Evolutionary conservation across 2,329 filamentous ascomycete genomes (phyloP).

Genomic region (Triangularia verruculosa): DNA sequence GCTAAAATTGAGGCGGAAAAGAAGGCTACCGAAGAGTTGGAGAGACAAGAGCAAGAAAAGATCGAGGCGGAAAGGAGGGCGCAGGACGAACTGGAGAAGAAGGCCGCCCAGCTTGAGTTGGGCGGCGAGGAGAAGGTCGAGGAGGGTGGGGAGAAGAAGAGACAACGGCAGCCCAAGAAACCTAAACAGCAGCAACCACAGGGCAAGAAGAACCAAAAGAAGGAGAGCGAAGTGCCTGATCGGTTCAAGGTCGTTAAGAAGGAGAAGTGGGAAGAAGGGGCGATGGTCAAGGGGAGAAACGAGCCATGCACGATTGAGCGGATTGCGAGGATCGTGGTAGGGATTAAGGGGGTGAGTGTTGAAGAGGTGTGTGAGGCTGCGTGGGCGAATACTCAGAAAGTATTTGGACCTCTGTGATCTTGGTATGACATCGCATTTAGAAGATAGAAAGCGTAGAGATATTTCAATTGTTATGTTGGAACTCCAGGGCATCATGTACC

Average conservation of each 20-base stretch:
- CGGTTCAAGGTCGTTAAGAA: conserved; percentile 88
- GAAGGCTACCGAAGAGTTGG: conserved; percentile 6
- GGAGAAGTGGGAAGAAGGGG: conserved; percentile 85
- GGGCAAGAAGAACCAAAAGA: conserved; percentile 52
- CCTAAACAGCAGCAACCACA: conserved; percentile 31
- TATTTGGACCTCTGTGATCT: conserved; percentile 56
- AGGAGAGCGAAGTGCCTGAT: conserved; percentile 64
- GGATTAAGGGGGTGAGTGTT: conserved; percentile 74
- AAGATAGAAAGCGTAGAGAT: conserved; percentile 21
- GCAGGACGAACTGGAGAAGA: background rate
- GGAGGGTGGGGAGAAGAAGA: conserved; percentile 9
- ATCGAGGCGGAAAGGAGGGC: background rate
- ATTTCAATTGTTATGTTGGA: background rate
- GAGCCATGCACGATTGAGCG: conserved; percentile 84
- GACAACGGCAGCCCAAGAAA: conserved; percentile 29
- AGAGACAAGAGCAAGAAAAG: conserved; percentile 1
- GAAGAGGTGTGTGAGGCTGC: conserved; percentile 84
- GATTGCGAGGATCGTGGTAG: conserved; percentile 85
- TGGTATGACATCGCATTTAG: background rate
- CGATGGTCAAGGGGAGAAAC: conserved; percentile 92
- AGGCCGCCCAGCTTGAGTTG: background rate
- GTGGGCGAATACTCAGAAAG: conserved; percentile 75
- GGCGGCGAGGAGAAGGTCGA: background rate
- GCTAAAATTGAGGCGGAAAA: too few relatives aligned
- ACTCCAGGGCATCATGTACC: background rate